Evolutionary conservation across 768 basidiomycete species (phyloP), one percentile per base, ranked within the genome.

Genomic region (Hortiboletus flavorubellus): DNA sequence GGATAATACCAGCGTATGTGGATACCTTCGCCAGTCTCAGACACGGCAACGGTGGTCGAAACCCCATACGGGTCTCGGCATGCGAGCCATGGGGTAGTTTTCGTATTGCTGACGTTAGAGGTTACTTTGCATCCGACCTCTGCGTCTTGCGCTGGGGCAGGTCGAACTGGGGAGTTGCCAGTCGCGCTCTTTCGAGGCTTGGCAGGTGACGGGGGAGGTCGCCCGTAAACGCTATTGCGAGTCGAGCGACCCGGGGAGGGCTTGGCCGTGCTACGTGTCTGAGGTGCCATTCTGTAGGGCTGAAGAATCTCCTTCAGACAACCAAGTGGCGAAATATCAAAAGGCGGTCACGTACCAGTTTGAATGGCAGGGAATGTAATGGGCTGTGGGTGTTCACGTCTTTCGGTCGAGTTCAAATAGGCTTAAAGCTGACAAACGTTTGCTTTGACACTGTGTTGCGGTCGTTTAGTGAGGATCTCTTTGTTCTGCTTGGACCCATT

Each of bases 221-320:
- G 47, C n/a, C 64, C 63, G n/a, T 55, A 60, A 4, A 59, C 30
- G 45, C 66, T 68, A 30, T 70, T 69, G 53, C 59, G 59, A 4
- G 68, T 63, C 4, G 33, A 26, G 47, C 64, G 61, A 39, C 59
- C 58, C 0, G 63, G 56, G 4, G 64, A 60, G 23, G 39, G 1
- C 33, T 58, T 68, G 40, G 47, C 14, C n/a, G 53, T 15, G 31
- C 59, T 68, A 18, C 64, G 61, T 0, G 68, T 68, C 43, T 57
- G 63, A 38, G 68, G 68, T n/a, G 68, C 54, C 68, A 70, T 70
- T 30, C 10, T 42, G 37, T 46, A 31, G 2, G 51, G 37, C 39
- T 55, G 8, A 33, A 15, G 0, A 9, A 14, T 3, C 4, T 21
- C 1, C 4, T 42, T 55, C 34, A 55, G 38, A 33, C 14, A 6